Percentiles rank a stretch among this genome's conserved stretches.
These are phyloP conservation scores for Nemania sp. DNA, from an alignment of 2,329 filamentous ascomycete species.

Conservation along the genomic window DNA sequence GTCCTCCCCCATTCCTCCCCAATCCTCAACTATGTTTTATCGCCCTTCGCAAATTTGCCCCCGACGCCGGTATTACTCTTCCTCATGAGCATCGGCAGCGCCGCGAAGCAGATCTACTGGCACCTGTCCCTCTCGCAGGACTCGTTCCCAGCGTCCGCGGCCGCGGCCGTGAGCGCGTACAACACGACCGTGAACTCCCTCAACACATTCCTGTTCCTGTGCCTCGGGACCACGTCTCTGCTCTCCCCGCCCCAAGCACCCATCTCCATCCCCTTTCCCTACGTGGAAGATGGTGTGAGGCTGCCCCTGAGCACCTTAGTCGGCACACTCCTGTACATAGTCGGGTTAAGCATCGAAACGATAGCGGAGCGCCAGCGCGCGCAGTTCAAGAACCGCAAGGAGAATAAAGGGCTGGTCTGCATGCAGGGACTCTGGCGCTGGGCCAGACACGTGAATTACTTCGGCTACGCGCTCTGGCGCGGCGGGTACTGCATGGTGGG, in stretches of 20 bases:
- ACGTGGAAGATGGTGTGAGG: constrained; percentile 13
- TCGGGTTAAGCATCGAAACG: constrained; percentile 58
- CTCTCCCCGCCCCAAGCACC: constrained; percentile 36
- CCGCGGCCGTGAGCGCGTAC: constrained; percentile 50
- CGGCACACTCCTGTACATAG: constrained; percentile 52
- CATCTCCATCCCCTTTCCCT: constrained; percentile 38
- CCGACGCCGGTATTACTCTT: constrained; percentile 55
- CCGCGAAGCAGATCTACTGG: constrained; percentile 62
- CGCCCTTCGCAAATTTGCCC: constrained; percentile 45
- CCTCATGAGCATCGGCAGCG: constrained; percentile 54
- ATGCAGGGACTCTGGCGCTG: constrained; percentile 44
- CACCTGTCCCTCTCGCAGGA: constrained; percentile 51
- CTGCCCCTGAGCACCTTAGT: constrained; percentile 46
- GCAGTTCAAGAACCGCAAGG: constrained; percentile 43
- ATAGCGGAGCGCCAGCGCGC: constrained; percentile 59
- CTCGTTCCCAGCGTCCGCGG: constrained; percentile 49
- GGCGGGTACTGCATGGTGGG: constrained; percentile 41
- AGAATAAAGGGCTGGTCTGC: constrained; percentile 46
- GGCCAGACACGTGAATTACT: constrained; percentile 48
- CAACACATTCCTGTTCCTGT: constrained; percentile 58
- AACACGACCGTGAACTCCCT: constrained; percentile 59
- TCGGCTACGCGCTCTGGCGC: constrained; percentile 42
- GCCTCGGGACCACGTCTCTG: constrained; percentile 48
- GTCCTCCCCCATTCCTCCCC: neutral
- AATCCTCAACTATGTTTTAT: constrained; percentile 29